phyloP scores from a whole-genome alignment of 2,329 filamentous ascomycete species.

The Aspergillus hortae region DNA sequence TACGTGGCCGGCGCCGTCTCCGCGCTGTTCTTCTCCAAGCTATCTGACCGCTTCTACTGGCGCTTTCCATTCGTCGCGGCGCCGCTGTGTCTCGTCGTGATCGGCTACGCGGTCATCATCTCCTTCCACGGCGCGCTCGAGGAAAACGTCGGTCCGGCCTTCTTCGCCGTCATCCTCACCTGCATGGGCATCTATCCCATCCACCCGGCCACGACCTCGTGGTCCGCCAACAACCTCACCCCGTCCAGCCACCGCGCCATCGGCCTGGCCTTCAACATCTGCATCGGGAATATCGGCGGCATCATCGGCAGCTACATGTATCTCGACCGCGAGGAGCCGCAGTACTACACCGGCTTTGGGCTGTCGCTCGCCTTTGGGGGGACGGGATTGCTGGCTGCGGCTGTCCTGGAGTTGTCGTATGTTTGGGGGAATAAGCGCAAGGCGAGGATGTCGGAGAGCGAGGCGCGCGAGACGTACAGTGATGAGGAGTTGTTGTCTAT shows the following conservation, averaged over 20 bases:
- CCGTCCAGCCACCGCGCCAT: constrained; percentile 35
- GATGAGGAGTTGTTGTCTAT: constrained; percentile 13
- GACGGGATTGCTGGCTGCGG: constrained; percentile 25
- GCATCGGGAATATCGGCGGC: constrained; percentile 41
- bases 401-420: constrained; percentile 25
- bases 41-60: constrained; percentile 29
- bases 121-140: constrained; percentile 5
- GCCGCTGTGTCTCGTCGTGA: constrained; percentile 20
- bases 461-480: constrained; percentile 6
- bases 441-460: constrained; percentile 7
- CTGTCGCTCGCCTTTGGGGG: constrained; percentile 30
- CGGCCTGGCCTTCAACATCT: constrained; percentile 38
- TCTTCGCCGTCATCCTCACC: constrained; percentile 25
- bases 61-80: constrained; percentile 29
- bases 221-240: constrained; percentile 30
- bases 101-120: constrained; percentile 26
- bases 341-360: constrained; percentile 36
- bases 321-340: constrained; percentile 31
- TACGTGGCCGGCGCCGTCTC: constrained; percentile 46
- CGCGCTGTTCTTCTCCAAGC: constrained; percentile 22
- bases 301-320: constrained; percentile 42
- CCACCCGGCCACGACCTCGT: constrained; percentile 24
- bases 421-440: constrained; percentile 5
- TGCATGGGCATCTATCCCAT: constrained; percentile 27
- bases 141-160: constrained; percentile 11